Conservation (phyloP, 257 asterid species). For the Salvia rosmarinus region DNA sequence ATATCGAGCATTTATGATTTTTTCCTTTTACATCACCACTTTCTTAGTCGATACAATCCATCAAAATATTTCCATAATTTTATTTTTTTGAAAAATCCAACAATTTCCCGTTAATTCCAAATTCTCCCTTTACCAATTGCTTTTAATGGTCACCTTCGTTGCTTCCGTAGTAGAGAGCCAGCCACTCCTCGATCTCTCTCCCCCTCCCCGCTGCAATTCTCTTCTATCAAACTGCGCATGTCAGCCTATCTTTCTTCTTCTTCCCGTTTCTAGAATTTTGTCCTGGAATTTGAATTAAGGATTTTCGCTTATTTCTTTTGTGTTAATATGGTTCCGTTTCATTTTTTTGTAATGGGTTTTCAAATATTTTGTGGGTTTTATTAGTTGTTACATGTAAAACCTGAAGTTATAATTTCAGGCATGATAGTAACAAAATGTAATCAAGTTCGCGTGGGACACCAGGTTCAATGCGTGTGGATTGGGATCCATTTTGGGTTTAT, state of each 20-base stretch:
- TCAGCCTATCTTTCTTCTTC: conserved; percentile 41
- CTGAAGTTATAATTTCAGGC: conserved; percentile 47
- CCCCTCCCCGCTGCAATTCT: conserved; percentile 23
- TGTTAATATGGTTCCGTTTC: neutral
- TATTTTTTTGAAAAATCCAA: no score
- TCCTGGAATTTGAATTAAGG: neutral
- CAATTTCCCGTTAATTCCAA: conserved; percentile 36
- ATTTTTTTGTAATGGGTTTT: neutral
- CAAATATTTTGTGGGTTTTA: conserved; percentile 31
- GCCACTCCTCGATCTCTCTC: conserved; percentile 34
- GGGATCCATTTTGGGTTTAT: conserved; percentile 84
- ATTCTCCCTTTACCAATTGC: conserved; percentile 32
- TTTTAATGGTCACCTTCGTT: conserved; percentile 45
- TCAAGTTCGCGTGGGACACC: conserved; percentile 47
- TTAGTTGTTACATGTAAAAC: conserved; percentile 25
- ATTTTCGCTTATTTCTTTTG: conserved; percentile 29
- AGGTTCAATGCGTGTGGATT: conserved; percentile 77
- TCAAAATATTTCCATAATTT: no score
- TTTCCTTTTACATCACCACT: conserved; percentile 14
- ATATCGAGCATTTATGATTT: conserved; percentile 53
- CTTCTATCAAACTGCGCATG: conserved; percentile 48
- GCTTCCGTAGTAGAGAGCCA: conserved; percentile 41
- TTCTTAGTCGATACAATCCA: conserved; percentile 28
- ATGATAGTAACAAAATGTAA: conserved; percentile 13
- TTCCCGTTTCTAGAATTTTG: neutral